A percentile compares a stretch with the other conserved stretches of the same genome.
Conservation (phyloP, 495 filamentous ascomycete genomes). For the Lasiosphaeria miniovina region DNA sequence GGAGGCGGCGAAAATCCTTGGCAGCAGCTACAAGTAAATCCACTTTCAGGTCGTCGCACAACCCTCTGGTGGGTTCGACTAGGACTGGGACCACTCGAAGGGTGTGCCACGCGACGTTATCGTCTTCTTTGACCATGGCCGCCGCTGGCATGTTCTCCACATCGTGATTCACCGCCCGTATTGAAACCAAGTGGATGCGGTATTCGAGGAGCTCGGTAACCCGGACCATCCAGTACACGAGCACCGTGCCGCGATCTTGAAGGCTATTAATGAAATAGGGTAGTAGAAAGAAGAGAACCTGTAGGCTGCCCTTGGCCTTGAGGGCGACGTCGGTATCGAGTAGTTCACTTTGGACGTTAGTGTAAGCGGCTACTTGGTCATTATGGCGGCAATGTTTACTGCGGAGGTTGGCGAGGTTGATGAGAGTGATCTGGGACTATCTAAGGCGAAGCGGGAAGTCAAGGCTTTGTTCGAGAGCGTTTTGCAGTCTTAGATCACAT, state of each 20-base stretch:
- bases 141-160: not conserved
- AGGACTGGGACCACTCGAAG: not conserved
- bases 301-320: not conserved
- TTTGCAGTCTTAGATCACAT: conserved; percentile 1
- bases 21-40: not conserved
- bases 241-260: not conserved
- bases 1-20: not conserved
- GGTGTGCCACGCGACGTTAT: not conserved
- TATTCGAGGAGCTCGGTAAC: not conserved
- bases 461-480: not conserved
- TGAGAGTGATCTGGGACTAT: not conserved
- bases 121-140: not conserved
- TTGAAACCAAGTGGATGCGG: not conserved
- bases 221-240: not conserved
- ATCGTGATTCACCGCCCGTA: not conserved
- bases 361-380: not conserved
- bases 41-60: too few species aligned
- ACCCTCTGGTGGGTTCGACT: not conserved
- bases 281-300: not conserved
- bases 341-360: not conserved
- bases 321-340: not conserved
- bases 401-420: not conserved
- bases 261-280: not conserved
- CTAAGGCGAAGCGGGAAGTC: not conserved
- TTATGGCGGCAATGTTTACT: not conserved